Evolutionary conservation across 2,329 filamentous ascomycete species (phyloP), one percentile per base, ranked within the genome.

Genomic region (Drechslerella coelobrocha): DNA sequence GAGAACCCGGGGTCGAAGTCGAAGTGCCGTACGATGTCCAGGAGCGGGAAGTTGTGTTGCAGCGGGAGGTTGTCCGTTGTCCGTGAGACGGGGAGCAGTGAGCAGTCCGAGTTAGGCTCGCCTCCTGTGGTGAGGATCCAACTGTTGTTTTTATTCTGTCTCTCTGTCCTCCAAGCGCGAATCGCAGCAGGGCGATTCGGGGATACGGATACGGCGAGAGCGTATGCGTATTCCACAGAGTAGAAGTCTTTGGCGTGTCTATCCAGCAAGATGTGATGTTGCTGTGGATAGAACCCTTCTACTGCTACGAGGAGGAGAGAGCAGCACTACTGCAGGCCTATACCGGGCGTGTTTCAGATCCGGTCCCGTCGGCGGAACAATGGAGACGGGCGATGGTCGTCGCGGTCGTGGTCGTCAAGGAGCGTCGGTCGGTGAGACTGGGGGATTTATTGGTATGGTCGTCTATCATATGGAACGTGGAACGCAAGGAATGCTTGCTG

Each of bases 211-310:
- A 51, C 14, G 21, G 23, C 47, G 12, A 48, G 23, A 19, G n/a
- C 7, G 47, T 51, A 51, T 51, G 47, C 47, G 47, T 27, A 19
- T 41, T 45, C n/a, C 37, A n/a, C n/a, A 62, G 48, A 62, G 66
- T 57, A 71, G 66, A 71, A 71, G 66, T 71, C 66, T 71, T 71
- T 71, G 59, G 63, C 66, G 66, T 71, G 66, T 71, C 66, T 71
- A 71, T 71, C 66, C 39, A 31, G 52, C 47, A 31, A 31, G 29
- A 31, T 6, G n/a, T n/a, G 63, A 57, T 69, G 43, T 55, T 37
- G 50, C 51, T 56, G n/a, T 31, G 29, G 66, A 71, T 71, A 71
- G 66, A 71, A 71, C 66, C 66, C 66, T 71, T 71, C 66, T 71
- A 26, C 66, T 57, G 57, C 37, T 51, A 34, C 47, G 24, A 37